Evolutionary conservation across 129 eudicot genomes (phyloP).

Genomic region (Helianthus tuberosus): DNA sequence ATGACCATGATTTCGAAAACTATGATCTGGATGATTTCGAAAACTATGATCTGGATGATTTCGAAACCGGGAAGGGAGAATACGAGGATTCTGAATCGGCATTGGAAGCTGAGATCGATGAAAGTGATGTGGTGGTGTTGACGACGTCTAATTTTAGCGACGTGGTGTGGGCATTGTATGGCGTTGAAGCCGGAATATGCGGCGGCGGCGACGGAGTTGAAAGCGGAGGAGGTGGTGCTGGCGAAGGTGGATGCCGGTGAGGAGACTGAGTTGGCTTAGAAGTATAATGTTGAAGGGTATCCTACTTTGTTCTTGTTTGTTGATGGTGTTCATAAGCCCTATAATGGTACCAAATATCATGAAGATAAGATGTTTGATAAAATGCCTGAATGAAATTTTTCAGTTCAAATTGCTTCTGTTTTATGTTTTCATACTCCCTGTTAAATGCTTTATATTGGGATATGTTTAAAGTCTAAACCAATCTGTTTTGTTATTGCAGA

Average conservation of each 20-base stretch:
- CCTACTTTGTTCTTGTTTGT: no score
- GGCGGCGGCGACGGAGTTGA: constrained; percentile 80
- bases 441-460: no score
- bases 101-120: constrained; percentile 50
- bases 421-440: no score
- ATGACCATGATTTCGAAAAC: constrained; percentile 45
- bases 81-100: constrained; percentile 24
- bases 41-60: constrained; percentile 44
- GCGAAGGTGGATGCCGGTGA: constrained; percentile 81
- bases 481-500: no score
- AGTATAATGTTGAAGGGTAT: constrained; percentile 65
- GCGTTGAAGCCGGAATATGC: constrained; percentile 84
- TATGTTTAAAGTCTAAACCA: no score
- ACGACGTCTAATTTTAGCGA: constrained; percentile 64
- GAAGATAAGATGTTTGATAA: no score
- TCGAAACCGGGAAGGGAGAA: constrained; percentile 13
- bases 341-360: no score
- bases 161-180: constrained; percentile 91
- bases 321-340: no score
- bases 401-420: no score
- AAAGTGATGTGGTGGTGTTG: constrained; percentile 66
- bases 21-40: no score
- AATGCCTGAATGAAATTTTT: no score
- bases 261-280: constrained; percentile 68
- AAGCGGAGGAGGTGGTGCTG: constrained; percentile 56